Evolutionary conservation across 169 alveolate species (phyloP).

Genomic region (Eimeria necatrix): DNA sequence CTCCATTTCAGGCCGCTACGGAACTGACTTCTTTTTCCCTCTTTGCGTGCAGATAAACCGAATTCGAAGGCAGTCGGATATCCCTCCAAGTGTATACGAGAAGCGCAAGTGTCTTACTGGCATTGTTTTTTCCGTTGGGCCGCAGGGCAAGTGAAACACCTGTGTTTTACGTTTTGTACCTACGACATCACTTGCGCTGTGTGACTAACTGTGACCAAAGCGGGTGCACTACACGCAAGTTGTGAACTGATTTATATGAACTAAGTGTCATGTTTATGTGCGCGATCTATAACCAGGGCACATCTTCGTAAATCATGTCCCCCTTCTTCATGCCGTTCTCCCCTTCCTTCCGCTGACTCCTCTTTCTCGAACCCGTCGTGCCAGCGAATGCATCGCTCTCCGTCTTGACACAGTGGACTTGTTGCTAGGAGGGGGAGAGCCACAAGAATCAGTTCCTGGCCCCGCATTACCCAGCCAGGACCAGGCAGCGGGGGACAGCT

Average conservation of each 20-base stretch:
- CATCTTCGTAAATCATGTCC: conserved; percentile 5
- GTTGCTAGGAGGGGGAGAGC: neutral
- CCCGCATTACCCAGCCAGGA: neutral
- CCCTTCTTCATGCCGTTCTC: conserved; percentile 13
- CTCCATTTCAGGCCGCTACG: too few species aligned
- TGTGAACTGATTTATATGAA: neutral
- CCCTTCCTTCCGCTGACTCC: conserved; percentile 37
- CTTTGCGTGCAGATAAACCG: conserved; percentile 48
- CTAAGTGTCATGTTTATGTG: neutral
- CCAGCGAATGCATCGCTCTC: conserved; percentile 21
- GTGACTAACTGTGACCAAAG: too few species aligned
- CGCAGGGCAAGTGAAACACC: conserved; percentile 56
- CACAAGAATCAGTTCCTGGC: neutral
- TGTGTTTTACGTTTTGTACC: neutral
- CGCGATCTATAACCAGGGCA: conserved; percentile 21
- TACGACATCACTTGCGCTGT: too few species aligned
- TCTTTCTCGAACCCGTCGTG: neutral
- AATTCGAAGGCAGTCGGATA: conserved; percentile 8
- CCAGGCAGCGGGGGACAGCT: neutral
- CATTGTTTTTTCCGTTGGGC: conserved; percentile 41
- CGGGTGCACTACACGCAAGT: neutral
- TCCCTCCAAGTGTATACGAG: conserved; percentile 1
- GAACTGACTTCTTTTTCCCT: too few species aligned
- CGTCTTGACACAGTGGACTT: conserved; percentile 57
- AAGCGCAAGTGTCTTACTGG: conserved; percentile 35